Conservation (phyloP, 2,329 filamentous ascomycete species). For the Fusarium sp. region DNA sequence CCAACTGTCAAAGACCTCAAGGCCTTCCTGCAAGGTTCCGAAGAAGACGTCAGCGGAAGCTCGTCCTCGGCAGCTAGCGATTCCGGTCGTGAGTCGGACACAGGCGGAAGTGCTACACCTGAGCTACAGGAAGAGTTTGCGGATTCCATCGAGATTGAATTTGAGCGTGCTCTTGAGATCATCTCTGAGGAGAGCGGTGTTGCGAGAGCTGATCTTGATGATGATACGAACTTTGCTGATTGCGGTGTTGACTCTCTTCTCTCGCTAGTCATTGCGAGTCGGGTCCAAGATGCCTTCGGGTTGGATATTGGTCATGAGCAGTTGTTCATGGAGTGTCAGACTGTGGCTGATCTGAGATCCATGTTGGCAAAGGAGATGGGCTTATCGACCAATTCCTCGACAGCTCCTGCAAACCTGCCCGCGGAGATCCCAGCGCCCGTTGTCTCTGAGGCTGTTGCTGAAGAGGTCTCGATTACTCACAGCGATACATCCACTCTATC, state of each 20-base stretch:
- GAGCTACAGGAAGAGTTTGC: slow-evolving; percentile 17
- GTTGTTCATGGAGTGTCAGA: slow-evolving; percentile 36
- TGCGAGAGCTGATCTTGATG: slow-evolving; percentile 65
- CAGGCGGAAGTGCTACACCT: slow-evolving; percentile 17
- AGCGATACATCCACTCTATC: neutral
- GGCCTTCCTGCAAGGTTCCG: slow-evolving; percentile 24
- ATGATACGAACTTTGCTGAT: slow-evolving; percentile 69
- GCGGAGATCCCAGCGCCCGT: neutral
- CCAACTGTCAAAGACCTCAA: slow-evolving; percentile 68
- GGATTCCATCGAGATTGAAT: slow-evolving; percentile 17
- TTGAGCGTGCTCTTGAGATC: slow-evolving; percentile 36
- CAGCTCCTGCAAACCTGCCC: neutral
- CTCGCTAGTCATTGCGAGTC: slow-evolving; percentile 68
- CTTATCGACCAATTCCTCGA: neutral
- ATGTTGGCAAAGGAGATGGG: slow-evolving; percentile 27
- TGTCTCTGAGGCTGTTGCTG: neutral
- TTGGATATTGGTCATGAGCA: slow-evolving; percentile 29
- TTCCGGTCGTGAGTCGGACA: slow-evolving; percentile 11
- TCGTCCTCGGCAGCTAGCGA: slow-evolving; percentile 27
- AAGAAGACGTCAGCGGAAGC: slow-evolving; percentile 22
- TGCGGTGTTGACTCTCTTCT: slow-evolving; percentile 73
- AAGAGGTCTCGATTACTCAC: neutral
- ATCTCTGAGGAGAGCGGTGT: slow-evolving; percentile 67
- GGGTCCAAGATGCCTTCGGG: slow-evolving; percentile 61
- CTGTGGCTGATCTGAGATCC: slow-evolving; percentile 12